Evolutionary conservation across 164 flowering plant species (phyloP).

Genomic region (Vitis labrusca): DNA sequence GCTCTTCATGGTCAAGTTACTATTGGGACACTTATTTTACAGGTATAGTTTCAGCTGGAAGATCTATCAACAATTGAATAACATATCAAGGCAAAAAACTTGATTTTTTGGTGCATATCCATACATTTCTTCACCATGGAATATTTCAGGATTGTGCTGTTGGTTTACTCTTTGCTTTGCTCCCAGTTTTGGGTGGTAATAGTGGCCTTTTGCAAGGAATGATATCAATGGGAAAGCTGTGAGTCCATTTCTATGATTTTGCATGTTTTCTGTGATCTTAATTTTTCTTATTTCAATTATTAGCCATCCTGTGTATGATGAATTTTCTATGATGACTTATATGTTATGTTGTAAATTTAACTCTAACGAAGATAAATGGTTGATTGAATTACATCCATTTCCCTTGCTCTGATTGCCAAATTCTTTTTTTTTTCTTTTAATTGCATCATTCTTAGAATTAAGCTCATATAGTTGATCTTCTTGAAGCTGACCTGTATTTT

Average conservation of each 20-base stretch:
- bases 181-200: conserved; percentile 95
- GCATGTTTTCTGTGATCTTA: not conserved
- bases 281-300: not conserved
- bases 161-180: conserved; percentile 92
- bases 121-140: not conserved
- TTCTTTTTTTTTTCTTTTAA: not conserved
- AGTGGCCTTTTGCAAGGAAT: conserved; percentile 80
- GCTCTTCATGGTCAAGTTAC: conserved; percentile 93
- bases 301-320: too few relatives aligned
- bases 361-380: too few relatives aligned
- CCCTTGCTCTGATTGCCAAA: not conserved
- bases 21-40: conserved; percentile 91
- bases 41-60: conserved; percentile 42
- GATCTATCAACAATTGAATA: not conserved
- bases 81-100: not conserved
- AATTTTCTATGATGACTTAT: too few relatives aligned
- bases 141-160: conserved; percentile 94
- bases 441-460: not conserved
- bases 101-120: conserved; percentile 6
- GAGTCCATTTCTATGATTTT: conserved; percentile 28
- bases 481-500: not conserved
- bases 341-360: too few relatives aligned
- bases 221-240: conserved; percentile 84
- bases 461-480: not conserved
- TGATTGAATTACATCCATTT: not conserved